A percentile compares a stretch with the other conserved stretches of the same genome.
phyloP scores from a whole-genome alignment of 768 basidiomycete genomes.

The Tulasnella sp. region DNA sequence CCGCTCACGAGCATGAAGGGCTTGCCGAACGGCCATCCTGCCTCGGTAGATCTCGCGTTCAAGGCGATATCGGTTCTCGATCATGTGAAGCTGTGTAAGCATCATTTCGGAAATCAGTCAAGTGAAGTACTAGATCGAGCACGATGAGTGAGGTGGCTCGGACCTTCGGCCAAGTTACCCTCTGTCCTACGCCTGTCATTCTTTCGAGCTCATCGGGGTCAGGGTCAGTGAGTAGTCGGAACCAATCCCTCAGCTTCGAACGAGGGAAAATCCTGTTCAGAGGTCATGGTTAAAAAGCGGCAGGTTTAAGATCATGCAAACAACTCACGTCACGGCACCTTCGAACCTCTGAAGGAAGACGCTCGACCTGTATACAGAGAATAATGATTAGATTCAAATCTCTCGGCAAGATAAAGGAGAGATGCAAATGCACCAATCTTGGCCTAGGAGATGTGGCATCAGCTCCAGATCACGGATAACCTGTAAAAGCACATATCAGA shows the following conservation, averaged over 20 bases:
- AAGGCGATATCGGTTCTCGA: slow-evolving; percentile 77
- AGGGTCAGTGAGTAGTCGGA: slow-evolving; percentile 74
- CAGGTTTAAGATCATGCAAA: background rate
- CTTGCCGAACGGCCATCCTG: slow-evolving; percentile 54
- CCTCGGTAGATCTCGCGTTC: slow-evolving; percentile 76
- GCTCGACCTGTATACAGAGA: slow-evolving; percentile 43
- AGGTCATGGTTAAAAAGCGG: background rate
- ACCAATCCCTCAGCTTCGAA: slow-evolving; percentile 35
- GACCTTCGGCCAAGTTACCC: slow-evolving; percentile 97
- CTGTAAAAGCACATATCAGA: slow-evolving; percentile 24
- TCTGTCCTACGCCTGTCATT: slow-evolving; percentile 79
- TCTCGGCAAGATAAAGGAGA: too few relatives aligned
- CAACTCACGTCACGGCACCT: slow-evolving; percentile 68
- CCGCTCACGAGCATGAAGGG: slow-evolving; percentile 18
- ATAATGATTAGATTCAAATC: background rate
- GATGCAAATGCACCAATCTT: slow-evolving; percentile 70
- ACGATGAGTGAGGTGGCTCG: slow-evolving; percentile 14
- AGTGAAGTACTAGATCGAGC: too few relatives aligned
- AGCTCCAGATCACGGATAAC: slow-evolving; percentile 94
- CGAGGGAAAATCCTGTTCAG: slow-evolving; percentile 38
- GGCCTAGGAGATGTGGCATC: slow-evolving; percentile 82
- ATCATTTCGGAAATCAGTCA: background rate
- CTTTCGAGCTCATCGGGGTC: slow-evolving; percentile 65
- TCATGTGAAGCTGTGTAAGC: slow-evolving; percentile 70
- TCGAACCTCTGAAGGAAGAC: slow-evolving; percentile 94